Evolutionary conservation across 2,329 filamentous ascomycete genomes (phyloP).

Genomic region (Cladophialophora yegresii): DNA sequence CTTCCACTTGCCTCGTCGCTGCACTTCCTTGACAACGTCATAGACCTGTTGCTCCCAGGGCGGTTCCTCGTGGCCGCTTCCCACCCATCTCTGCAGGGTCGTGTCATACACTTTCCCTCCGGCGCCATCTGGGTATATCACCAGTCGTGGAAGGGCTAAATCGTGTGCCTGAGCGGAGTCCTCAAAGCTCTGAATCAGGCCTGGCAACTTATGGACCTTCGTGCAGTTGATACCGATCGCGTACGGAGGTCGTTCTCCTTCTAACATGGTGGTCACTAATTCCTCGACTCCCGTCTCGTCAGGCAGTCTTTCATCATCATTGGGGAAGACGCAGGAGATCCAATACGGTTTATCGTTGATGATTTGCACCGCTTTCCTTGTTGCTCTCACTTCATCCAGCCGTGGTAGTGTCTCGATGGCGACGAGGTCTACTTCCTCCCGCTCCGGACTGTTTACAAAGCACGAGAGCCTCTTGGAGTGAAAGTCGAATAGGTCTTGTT

Average conservation of each 20-base stretch:
- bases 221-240: conserved; percentile 70
- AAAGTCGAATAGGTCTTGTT: conserved; percentile 55
- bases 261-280: conserved; percentile 47
- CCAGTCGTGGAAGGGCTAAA: conserved; percentile 53
- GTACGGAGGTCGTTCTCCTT: conserved; percentile 50
- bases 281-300: conserved; percentile 56
- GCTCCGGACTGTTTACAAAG: conserved; percentile 51
- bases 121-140: conserved; percentile 70
- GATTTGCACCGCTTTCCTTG: conserved; percentile 50
- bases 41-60: conserved; percentile 42
- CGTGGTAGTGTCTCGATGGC: conserved; percentile 68
- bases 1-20: conserved; percentile 30
- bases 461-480: conserved; percentile 58
- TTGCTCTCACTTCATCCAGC: conserved; percentile 62
- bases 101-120: conserved; percentile 69
- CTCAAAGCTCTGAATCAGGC: conserved; percentile 38
- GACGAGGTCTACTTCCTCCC: conserved; percentile 54
- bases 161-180: conserved; percentile 45
- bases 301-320: conserved; percentile 56
- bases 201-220: conserved; percentile 41
- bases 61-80: conserved; percentile 15
- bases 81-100: conserved; percentile 61
- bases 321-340: conserved; percentile 65
- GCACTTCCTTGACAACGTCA: conserved; percentile 37
- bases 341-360: conserved; percentile 54